Evolutionary conservation across 1,284 basidiomycete genomes (phyloP), one percentile per base, ranked within the genome.

Genomic region (Puccinia novopanici): DNA sequence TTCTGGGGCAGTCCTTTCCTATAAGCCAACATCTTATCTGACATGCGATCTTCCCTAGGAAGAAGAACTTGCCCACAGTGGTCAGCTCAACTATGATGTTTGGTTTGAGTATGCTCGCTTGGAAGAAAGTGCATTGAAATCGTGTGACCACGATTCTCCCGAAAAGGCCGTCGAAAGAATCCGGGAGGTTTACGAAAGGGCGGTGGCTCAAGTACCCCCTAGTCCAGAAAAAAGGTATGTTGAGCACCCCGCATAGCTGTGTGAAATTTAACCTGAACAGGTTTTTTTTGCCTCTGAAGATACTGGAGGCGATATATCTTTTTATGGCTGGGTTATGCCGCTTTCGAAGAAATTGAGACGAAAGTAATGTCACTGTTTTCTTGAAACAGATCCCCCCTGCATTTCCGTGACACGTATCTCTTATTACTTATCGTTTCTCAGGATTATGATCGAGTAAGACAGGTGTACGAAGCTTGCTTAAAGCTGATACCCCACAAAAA

Each of bases 41-140:
- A 68, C 61, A 45, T 27, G 30, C 30, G 37, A 24, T 55, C 55
- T 55, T 45, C 30, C 54, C 54, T 59, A 80, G 78, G 67, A 98
- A 85, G 95, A 97, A 83, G 95, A 98, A 86, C 86, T 98, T 1
- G 86, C 90, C 8, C 92, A 95, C 82, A 94, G 97, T 82, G 90
- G 92, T 0, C 90, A 91, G 52, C 37, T 82, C n/a, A 97, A 98
- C 86, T 99, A 98, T 84, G 96, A 99, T 86, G 92, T 93, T 0
- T 99, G 97, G 97, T 98, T 98, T 85, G 97, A 98, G 84, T 97
- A 97, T 84, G 90, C 94, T 15, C 89, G 95, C 4, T 86, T 99
- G 27, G 96, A 99, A 85, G 97, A 99, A 86, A 93, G 92, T 57
- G 93, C 94, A 0, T 90, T 91, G 83, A 88, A 89, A 37, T 90